Base-by-base conservation (phyloP, 2,329 filamentous ascomycete genomes). In the Aspergillus latus region DNA sequence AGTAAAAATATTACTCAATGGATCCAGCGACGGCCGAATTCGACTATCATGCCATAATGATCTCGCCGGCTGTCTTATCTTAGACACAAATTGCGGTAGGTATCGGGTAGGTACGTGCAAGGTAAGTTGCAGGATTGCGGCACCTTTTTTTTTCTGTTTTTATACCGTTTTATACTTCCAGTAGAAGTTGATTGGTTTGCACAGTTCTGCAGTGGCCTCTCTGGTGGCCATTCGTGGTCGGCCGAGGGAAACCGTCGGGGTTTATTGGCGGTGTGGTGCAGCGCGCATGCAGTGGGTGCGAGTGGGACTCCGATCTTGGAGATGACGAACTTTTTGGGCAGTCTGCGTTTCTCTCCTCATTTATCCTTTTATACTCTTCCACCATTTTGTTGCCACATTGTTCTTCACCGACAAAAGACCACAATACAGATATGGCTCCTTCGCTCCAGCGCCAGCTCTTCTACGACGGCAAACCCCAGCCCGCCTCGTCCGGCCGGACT, bases 401-500 rank as follows among this genome's bases (percentile, higher is more conserved):
- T 46, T 44, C 29, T 43, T 37, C 52, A 26, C 45, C 29, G 26
- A 39, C 43, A 13, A 32, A n/a, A 28, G 49, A 40, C 30, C 46
- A 28, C 45, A 68, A 52, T 9, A 47, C 29, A 47, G 49, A n/a
- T 32, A 52, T 52, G 50, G 34, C 63, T 54, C 56, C 61, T 63
- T 65, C 70, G 70, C 80, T 82, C 46, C 70, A 77, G 43, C 82
- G 84, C 62, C 83, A 88, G 69, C 86, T 91, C 61, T 94, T 88
- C 76, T 90, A 91, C 78, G 83, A 86, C 62, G 91, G 91, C 72
- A 81, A 83, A 69, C 75, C 81, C 44, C 89, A 90, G 67, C 75
- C 80, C 28, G 82, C 84, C 48, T 80, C 72, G 37, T 83, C 84
- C 8, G 76, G 80, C 42, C 79, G 80, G 57, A 85, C 85, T 46